phyloP scores from a whole-genome alignment of 805 yeast genomes.

The Hanseniaspora pseudoguilliermondii region DNA sequence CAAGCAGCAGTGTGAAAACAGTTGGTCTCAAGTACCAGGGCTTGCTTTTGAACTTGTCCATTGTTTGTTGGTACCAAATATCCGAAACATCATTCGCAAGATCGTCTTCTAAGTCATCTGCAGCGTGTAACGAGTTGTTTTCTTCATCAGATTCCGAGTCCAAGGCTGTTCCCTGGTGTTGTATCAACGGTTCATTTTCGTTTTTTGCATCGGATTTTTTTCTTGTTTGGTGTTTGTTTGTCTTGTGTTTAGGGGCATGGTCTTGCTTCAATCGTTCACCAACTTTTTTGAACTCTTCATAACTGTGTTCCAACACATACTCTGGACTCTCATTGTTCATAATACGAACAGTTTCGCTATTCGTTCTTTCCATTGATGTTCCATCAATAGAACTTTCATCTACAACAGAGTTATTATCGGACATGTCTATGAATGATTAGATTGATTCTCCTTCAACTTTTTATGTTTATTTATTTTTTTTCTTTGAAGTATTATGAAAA shows the following conservation, averaged over 20 bases:
- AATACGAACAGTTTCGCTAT: slow-evolving; percentile 1
- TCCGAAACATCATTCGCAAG: slow-evolving; percentile 1
- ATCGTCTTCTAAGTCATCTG: slow-evolving; percentile 1
- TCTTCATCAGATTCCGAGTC: slow-evolving; percentile 15
- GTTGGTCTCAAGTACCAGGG: slow-evolving; percentile 51
- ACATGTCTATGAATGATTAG: not conserved
- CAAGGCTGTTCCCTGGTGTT: not conserved
- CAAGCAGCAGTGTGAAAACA: slow-evolving; percentile 34
- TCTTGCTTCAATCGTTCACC: not conserved
- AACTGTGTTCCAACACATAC: slow-evolving; percentile 19
- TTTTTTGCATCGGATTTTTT: not conserved
- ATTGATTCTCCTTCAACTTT: not conserved
- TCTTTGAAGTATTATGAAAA: not conserved
- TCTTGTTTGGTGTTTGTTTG: not conserved
- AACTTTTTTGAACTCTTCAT: not conserved
- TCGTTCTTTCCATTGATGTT: not conserved
- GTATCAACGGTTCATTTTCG: not conserved
- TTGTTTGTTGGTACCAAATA: slow-evolving; percentile 40
- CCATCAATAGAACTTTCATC: not conserved
- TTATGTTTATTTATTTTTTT: no score
- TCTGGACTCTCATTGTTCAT: slow-evolving; percentile 18
- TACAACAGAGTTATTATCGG: not conserved
- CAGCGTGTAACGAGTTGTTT: slow-evolving; percentile 6
- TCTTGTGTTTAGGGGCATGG: no score
- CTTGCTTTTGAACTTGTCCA: slow-evolving; percentile 31